phyloP scores from a whole-genome alignment of 345 rosid genomes.

The Raphanus sativus region DNA sequence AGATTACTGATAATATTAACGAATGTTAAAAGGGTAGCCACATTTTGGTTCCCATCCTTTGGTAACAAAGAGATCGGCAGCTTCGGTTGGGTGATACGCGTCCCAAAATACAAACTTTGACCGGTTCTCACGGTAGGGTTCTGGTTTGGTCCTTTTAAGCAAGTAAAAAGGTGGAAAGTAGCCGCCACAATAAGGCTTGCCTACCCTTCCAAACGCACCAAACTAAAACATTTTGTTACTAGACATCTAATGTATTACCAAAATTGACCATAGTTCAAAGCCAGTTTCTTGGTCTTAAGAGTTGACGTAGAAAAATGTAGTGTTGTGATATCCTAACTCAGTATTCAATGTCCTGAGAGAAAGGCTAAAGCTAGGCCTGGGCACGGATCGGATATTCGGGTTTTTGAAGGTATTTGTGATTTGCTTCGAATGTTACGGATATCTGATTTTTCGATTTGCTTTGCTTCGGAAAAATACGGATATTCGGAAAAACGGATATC shows the following conservation, averaged over 20 bases:
- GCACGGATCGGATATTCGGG: too few species aligned
- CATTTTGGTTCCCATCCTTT: conserved; percentile 42
- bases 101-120: conserved; percentile 69
- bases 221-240: conserved; percentile 4
- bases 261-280: conserved; percentile 43
- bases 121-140: conserved; percentile 27
- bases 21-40: conserved; percentile 50
- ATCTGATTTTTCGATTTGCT: too few species aligned
- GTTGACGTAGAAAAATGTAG: conserved; percentile 53
- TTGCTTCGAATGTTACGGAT: too few species aligned
- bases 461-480: too few species aligned
- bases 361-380: conserved; percentile 1
- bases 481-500: too few species aligned
- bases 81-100: conserved; percentile 61
- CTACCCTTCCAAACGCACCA: conserved; percentile 34
- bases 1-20: too few species aligned
- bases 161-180: conserved; percentile 52
- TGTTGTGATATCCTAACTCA: conserved; percentile 34
- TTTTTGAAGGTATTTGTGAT: too few species aligned
- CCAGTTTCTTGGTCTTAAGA: conserved; percentile 43
- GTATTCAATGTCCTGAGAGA: conserved; percentile 35
- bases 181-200: conserved; percentile 52
- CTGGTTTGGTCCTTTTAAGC: conserved; percentile 33
- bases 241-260: conserved; percentile 37
- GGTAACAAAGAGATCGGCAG: conserved; percentile 53